Evolutionary conservation across 805 yeast species (phyloP), one percentile per base, ranked within the genome.

Genomic region (Hanseniaspora mollemarum): DNA sequence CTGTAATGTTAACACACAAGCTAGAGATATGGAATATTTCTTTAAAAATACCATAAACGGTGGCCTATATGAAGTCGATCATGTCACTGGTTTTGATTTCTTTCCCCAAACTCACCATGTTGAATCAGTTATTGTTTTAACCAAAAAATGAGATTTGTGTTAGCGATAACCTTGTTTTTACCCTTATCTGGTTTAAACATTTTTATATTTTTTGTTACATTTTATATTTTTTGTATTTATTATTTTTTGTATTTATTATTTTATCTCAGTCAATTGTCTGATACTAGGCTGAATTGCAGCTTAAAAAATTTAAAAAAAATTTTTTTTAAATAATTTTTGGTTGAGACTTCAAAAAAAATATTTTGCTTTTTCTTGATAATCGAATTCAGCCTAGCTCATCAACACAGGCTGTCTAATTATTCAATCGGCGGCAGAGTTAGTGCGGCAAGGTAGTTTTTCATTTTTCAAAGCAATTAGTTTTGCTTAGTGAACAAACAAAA

Each of bases 1-100:
- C 55, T 92, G 98, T 71, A 92, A 92, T 62, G 98, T 92, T 44
- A 96, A 90, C 68, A 86, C 96, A 18, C 98, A 92, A 67, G 97
- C 97, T 4, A 73, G 97, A 59, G 98, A 92, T 64, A 63, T 92
- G 42, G 90, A 86, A 57, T 87, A 79, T 71, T 84, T 92, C 60
- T 64, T 88, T 52, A 76, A 74, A 54, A 73, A 79, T 33, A 80
- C 90, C 8, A 72, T 68, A 32, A 63, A 77, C 56, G 92, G 92
- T 3, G 58, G 62, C 7, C 61, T 73, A 36, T 92, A 87, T 68
- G 69, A 68, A 53, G 75, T 92, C 42, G 95, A 86, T 57, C 81
- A 90, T 57, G 72, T 92, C 22, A 79, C 87, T 60, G 98, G 98
- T 1, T 92, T 92, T 64, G 98, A 92, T 66, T 90, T 92, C 69